Conservation (phyloP, 2,329 filamentous ascomycete species). For the Neophaeococcomyces mojaviensis region DNA sequence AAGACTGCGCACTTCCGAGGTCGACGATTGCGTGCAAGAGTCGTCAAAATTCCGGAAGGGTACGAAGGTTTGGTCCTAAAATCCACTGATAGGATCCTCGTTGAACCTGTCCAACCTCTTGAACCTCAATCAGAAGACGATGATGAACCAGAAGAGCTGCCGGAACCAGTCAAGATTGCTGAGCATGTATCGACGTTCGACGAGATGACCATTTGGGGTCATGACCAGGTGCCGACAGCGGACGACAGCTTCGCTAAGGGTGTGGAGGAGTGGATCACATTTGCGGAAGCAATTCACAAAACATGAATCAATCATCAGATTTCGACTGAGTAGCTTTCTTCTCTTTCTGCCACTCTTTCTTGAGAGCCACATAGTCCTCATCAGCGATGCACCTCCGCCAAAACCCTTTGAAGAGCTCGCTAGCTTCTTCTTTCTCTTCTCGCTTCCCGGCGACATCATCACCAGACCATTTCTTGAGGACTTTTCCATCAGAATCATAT, state of each 20-base stretch:
- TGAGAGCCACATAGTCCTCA: slow-evolving; percentile 39
- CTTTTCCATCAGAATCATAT: slow-evolving; percentile 37
- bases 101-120: slow-evolving; percentile 8
- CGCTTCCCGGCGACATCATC: slow-evolving; percentile 31
- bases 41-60: slow-evolving; percentile 59
- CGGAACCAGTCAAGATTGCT: slow-evolving; percentile 48
- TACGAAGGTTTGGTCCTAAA: slow-evolving; percentile 61
- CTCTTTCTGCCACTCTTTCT: slow-evolving; percentile 35
- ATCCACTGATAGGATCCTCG: slow-evolving; percentile 27
- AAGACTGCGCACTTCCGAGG: slow-evolving; percentile 67
- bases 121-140: slow-evolving; percentile 24
- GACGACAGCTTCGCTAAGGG: slow-evolving; percentile 66
- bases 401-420: slow-evolving; percentile 23
- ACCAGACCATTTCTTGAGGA: slow-evolving; percentile 37
- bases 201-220: slow-evolving; percentile 73
- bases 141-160: slow-evolving; percentile 38
- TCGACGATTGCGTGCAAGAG: slow-evolving; percentile 64
- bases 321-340: slow-evolving; percentile 14
- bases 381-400: slow-evolving; percentile 30
- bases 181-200: slow-evolving; percentile 63
- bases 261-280: slow-evolving; percentile 70
- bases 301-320: background rate
- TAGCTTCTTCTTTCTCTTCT: slow-evolving; percentile 25
- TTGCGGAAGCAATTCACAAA: slow-evolving; percentile 58
- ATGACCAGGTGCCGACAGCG: slow-evolving; percentile 59